Base-by-base conservation (phyloP, 805 yeast genomes). In the Maudiozyma barnettii region DNA sequence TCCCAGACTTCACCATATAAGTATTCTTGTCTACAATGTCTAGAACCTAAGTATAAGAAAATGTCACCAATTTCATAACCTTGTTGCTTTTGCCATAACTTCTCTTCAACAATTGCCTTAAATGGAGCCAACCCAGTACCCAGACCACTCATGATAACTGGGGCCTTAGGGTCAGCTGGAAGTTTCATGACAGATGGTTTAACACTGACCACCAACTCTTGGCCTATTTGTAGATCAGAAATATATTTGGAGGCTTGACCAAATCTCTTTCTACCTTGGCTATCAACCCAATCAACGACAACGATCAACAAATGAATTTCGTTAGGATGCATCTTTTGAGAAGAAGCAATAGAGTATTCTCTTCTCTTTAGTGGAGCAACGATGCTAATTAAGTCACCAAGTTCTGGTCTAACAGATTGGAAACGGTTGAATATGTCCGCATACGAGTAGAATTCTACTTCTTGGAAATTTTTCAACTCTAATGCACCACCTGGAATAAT, bases 81-180 rank as follows among this genome's bases (percentile, higher is more conserved):
- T 65, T 89, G 95, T 57, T 82, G 77, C 61, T 82, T 74, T 72
- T 91, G 98, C 88, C 91, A 89, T 61, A 83, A 78, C 74, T 89
- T 89, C 70, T 91, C 97, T 68, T 91, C 98, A 48, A 91, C 78
- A 62, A 91, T 89, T 0, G 98, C 98, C 75, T 91, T 91, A 82
- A 91, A 91, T 45, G 98, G 98, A 26, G 98, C 98, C 59, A 91
- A 77, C 55, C 98, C 98, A 45, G 98, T 91, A 70, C 98, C 98
- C 56, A 91, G 75, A 58, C 98, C 98, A 57, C 95, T 83, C 98
- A 91, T 91, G 54, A 91, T 82, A 57, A 91, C 83, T 20, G 98
- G 97, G 64, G 87, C 91, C 42, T 81, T 79, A 9, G 96, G 77
- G 53, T 79, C 74, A 58, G 90, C 84, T 51, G 98, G 98, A 53